Conservation (phyloP, 2,329 filamentous ascomycete genomes). For the Arthrobotrys musiformis region DNA sequence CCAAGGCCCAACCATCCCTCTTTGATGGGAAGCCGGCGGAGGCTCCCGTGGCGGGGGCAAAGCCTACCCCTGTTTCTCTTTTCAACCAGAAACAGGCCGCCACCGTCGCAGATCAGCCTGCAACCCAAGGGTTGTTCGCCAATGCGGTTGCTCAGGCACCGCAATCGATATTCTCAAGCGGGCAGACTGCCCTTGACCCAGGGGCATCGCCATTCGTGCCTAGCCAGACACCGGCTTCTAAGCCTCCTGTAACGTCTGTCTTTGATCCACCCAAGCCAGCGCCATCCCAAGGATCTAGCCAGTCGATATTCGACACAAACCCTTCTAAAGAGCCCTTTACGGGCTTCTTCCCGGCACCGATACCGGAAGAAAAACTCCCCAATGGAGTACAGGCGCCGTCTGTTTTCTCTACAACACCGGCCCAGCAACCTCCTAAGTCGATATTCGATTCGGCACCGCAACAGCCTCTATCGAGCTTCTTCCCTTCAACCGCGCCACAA, state of each 20-base stretch:
- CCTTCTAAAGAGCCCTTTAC: constrained; percentile 14
- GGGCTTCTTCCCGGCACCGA: constrained; percentile 32
- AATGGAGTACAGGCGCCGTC: neutral
- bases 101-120: neutral
- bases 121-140: constrained; percentile 14
- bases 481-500: constrained; percentile 24
- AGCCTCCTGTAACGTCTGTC: constrained; percentile 9
- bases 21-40: constrained; percentile 19
- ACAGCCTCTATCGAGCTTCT: constrained; percentile 36
- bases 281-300: neutral
- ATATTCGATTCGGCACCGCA: constrained; percentile 10
- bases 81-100: constrained; percentile 24
- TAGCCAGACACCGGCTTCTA: neutral
- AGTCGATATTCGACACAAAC: constrained; percentile 31
- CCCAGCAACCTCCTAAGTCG: neutral
- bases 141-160: neutral
- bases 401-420: neutral
- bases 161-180: neutral
- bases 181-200: constrained; percentile 11
- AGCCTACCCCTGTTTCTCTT: constrained; percentile 29
- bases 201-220: constrained; percentile 31
- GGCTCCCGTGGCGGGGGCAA: neutral
- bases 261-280: constrained; percentile 22
- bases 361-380: neutral
- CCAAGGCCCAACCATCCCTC: constrained; percentile 7